These are phyloP conservation scores for Metarhizium humberi DNA, from an alignment of 2,329 filamentous ascomycete genomes.

Conservation along the genomic window DNA sequence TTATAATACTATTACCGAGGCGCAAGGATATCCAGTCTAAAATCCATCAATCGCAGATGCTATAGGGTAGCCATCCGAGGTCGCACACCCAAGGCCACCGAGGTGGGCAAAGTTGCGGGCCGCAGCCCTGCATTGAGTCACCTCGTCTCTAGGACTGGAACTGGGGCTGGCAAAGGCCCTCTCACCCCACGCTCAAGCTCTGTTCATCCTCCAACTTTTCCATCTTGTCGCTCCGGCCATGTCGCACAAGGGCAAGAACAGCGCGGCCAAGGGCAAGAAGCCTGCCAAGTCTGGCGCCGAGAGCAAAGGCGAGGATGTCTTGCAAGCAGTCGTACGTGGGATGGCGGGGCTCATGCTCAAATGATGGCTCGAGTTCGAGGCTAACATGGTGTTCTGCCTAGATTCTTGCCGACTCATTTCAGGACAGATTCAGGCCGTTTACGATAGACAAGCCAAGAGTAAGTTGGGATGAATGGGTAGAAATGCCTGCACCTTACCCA, in stretches of 20 bases:
- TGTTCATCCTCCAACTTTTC: slow-evolving; percentile 8
- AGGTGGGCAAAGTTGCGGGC: background rate
- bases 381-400: slow-evolving; percentile 24
- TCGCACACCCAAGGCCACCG: background rate
- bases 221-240: slow-evolving; percentile 19
- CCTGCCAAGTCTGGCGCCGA: slow-evolving; percentile 40
- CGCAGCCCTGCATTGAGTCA: slow-evolving; percentile 1
- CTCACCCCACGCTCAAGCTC: background rate
- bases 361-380: slow-evolving; percentile 6
- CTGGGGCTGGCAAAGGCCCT: background rate
- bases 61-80: background rate
- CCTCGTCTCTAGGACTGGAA: background rate
- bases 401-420: slow-evolving; percentile 91
- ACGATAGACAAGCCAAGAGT: slow-evolving; percentile 83
- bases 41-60: background rate
- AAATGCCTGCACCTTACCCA: background rate
- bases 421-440: slow-evolving; percentile 84
- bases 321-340: slow-evolving; percentile 45
- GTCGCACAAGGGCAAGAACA: slow-evolving; percentile 36
- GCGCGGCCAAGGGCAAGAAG: slow-evolving; percentile 42
- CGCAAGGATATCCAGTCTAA: no score
- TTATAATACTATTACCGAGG: no score
- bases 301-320: slow-evolving; percentile 46
- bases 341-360: slow-evolving; percentile 14
- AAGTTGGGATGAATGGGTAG: background rate